Percentiles rank a stretch among this genome's conserved stretches.
These are phyloP conservation scores for Lactarius indigo DNA, from an alignment of 768 basidiomycete species.

Conservation along the genomic window DNA sequence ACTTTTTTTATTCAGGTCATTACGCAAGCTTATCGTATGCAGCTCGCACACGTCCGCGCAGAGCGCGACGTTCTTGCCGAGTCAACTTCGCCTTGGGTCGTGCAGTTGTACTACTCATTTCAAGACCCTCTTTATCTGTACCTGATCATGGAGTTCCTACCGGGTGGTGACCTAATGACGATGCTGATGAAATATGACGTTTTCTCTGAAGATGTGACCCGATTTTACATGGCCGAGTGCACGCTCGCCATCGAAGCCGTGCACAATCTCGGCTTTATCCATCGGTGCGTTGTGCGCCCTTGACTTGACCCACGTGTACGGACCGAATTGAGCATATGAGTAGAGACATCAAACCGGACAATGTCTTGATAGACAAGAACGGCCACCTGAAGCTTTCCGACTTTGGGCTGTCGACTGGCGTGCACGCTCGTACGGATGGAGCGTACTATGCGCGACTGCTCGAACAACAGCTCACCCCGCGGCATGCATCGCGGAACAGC, in stretches of 20 bases:
- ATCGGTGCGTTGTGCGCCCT: constrained; percentile 57
- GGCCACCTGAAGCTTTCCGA: constrained; percentile 98
- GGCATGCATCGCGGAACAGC: constrained; percentile 73
- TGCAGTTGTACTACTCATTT: constrained; percentile 95
- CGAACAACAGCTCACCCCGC: constrained; percentile 49
- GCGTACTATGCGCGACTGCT: constrained; percentile 89
- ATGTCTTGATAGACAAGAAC: constrained; percentile 95
- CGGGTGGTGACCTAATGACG: constrained; percentile 98
- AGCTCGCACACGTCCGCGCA: constrained; percentile 97
- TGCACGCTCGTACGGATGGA: constrained; percentile 96
- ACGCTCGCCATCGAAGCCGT: constrained; percentile 97
- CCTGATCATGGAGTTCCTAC: constrained; percentile 98
- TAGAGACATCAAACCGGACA: constrained; percentile 99
- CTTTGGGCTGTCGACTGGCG: constrained; percentile 96
- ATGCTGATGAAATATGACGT: constrained; percentile 99
- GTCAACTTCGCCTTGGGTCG: constrained; percentile 94
- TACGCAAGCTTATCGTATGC: not conserved
- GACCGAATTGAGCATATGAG: constrained; percentile 13
- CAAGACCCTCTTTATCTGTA: constrained; percentile 92
- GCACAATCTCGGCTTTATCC: constrained; percentile 95
- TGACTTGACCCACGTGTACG: not conserved
- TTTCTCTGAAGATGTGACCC: constrained; percentile 97
- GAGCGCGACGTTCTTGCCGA: constrained; percentile 96
- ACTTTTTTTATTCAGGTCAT: constrained; percentile 1
- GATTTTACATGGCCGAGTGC: constrained; percentile 98